Base-by-base conservation (phyloP, 2,329 filamentous ascomycete genomes). In the Periconia sp. region DNA sequence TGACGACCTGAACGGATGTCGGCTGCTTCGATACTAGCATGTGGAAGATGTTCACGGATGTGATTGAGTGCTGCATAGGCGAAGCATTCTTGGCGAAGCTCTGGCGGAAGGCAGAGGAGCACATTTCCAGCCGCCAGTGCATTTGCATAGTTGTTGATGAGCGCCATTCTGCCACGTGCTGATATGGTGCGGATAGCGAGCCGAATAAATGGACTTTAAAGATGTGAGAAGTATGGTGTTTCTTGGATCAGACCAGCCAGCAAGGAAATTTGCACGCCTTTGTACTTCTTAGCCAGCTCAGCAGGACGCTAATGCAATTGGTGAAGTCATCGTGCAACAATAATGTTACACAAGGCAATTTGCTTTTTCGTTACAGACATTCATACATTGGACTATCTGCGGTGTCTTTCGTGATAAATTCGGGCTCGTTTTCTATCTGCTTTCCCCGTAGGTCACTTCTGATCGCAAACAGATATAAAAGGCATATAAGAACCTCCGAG, bases 41-140 rank as follows among this genome's bases (percentile, higher is more conserved):
- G 8, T n/a, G n/a, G 4, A 16, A 32, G 23, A 13, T 16, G 3
- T 9, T 17, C 15, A 17, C 22, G 32, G 28, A 40, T 18, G 16
- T 45, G 24, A 15, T 18, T 19, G 4, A 36, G 18, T 10, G 41
- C 28, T 18, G 33, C 42, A 18, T 31, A 36, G 5, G 23, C 42
- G 28, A 40, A 50, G 5, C 46, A 38, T 2, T 36, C 23, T 16
- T 50, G 37, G 24, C 46, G 42, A 5, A 50, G 29, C 31, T 50
- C 46, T 11, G 34, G 30, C 4, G 46, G 46, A 8, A 50, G 35
- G 25, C 36, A 43, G 36, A 28, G 38, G 10, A 50, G 24, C 10
- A 22, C n/a, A 21, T 44, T 44, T 4, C 41, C 41, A 18, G 35
- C 30, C 12, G 29, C 13, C 4, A 26, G n/a, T 4, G 29, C 41